These are phyloP conservation scores for Penicillium herquei DNA, from an alignment of 495 filamentous ascomycete genomes.

Conservation along the genomic window DNA sequence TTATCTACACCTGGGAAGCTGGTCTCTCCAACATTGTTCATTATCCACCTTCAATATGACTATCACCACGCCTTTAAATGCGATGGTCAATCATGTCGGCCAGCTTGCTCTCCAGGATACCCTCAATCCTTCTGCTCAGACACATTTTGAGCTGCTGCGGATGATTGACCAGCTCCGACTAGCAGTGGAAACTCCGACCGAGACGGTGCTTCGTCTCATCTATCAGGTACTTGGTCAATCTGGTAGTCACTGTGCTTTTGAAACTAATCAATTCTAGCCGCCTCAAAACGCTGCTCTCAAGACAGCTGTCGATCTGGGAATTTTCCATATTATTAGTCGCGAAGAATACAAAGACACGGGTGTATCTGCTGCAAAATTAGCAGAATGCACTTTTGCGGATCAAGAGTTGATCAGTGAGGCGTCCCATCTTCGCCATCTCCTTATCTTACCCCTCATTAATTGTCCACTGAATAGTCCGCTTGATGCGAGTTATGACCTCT, in stretches of 20 bases:
- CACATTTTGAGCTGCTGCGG: conserved; percentile 30
- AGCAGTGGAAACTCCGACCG: conserved; percentile 35
- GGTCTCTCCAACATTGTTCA: neutral
- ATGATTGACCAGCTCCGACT: conserved; percentile 31
- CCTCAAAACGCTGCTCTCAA: conserved; percentile 42
- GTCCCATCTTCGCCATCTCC: neutral
- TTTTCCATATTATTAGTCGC: conserved; percentile 30
- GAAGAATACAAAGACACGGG: conserved; percentile 20
- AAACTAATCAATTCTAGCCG: conserved; percentile 24
- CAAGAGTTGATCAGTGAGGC: conserved; percentile 29
- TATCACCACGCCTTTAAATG: conserved; percentile 16
- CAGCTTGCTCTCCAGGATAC: conserved; percentile 22
- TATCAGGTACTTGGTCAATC: conserved; percentile 31
- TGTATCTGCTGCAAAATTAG: conserved; percentile 28
- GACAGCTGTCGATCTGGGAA: conserved; percentile 32
- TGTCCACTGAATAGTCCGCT: conserved; percentile 23
- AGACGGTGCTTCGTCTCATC: conserved; percentile 36
- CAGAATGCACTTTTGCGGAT: conserved; percentile 28
- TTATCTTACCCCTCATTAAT: neutral
- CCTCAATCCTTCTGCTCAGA: conserved; percentile 18
- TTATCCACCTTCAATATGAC: conserved; percentile 15
- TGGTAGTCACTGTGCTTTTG: neutral
- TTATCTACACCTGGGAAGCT: no score
- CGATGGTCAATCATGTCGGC: conserved; percentile 27
- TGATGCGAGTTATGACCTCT: conserved; percentile 39